phyloP scores from a whole-genome alignment of 257 asterid species.

The Buddleja alternifolia region DNA sequence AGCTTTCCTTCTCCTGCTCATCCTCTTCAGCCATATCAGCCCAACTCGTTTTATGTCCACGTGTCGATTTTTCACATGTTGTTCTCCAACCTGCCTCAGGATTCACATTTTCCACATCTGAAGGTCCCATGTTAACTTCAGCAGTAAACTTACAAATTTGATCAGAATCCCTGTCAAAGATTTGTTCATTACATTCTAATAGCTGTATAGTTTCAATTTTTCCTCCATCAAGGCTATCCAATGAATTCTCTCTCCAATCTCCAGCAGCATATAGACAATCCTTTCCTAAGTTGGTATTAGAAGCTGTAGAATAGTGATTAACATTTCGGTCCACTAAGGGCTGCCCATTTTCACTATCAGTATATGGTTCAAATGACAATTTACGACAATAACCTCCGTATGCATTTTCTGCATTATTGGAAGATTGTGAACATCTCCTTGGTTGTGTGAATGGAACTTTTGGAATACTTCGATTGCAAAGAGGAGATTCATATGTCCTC shows the following conservation, averaged over 20 bases:
- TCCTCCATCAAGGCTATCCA: background rate
- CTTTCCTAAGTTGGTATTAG: conserved; percentile 9
- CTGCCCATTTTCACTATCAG: conserved; percentile 17
- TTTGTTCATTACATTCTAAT: conserved; percentile 1
- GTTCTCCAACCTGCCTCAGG: background rate
- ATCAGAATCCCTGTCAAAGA: conserved; percentile 15
- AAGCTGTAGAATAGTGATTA: conserved; percentile 7
- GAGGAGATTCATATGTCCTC: conserved; percentile 26
- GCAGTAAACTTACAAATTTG: background rate
- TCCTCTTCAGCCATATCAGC: conserved; percentile 90
- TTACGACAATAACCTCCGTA: conserved; percentile 33
- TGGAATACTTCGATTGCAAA: conserved; percentile 32
- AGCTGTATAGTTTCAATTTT: background rate
- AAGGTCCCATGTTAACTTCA: background rate
- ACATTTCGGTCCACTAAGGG: conserved; percentile 18
- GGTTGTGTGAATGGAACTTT: conserved; percentile 62
- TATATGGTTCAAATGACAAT: conserved; percentile 36
- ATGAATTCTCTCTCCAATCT: conserved; percentile 14
- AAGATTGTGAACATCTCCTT: conserved; percentile 28
- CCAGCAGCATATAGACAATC: background rate
- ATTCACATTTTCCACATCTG: conserved; percentile 12
- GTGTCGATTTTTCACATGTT: background rate
- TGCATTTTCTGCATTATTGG: conserved; percentile 29
- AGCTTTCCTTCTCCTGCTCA: conserved; percentile 33
- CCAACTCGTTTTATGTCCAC: conserved; percentile 58